Base-by-base conservation (phyloP, 2,329 filamentous ascomycete genomes). In the Teratosphaeria pseudoeucalypti region DNA sequence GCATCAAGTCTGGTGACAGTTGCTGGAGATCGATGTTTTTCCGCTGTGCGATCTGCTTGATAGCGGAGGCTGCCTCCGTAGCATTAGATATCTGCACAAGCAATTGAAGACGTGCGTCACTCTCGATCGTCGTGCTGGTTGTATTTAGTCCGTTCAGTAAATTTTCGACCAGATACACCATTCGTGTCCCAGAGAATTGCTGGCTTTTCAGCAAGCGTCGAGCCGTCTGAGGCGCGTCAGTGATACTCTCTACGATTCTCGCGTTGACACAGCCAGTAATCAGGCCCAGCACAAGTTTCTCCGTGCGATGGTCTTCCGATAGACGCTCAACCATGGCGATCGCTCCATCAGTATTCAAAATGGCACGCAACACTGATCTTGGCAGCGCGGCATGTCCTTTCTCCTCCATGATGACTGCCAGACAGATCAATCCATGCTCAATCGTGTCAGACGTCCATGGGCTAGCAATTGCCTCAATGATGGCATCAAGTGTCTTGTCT, bases 381-480 rank as follows among this genome's bases (percentile, higher is more conserved):
- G 89, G 87, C 60, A 95, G 79, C 62, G 83, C 82, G 62, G 85
- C 82, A 3, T 85, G 82, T 2, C 85, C 85, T 70, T 89, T 85
- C 72, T 91, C 87, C 70, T 95, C 89, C 1, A 90, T 88, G 52
- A 97, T 78, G 23, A 95, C 85, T 3, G 89, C 85, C 57, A 97
- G 76, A 69, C 89, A 95, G 12, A 90, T 85, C 1, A 96, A 79
- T 11, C 86, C 91, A 16, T 89, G 84, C 19, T 84, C 81, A 1
- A 87, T 74, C 0, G 89, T 95, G 61, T 91, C 86, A 52, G 79
- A 75, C 1, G 85, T 87, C 85, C 90, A 95, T 9, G 88, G 89
- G 32, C 81, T 77, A 9, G 88, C 86, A 37, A 96, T 83, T 63
- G 92, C 90, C 68, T 95, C 89, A 90, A 97, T 95, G 68, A 99